Percentiles rank a stretch among this genome's conserved stretches.
These are phyloP conservation scores for Fonsecaea pedrosoi DNA, from an alignment of 2,329 filamentous ascomycete genomes.

Conservation along the genomic window DNA sequence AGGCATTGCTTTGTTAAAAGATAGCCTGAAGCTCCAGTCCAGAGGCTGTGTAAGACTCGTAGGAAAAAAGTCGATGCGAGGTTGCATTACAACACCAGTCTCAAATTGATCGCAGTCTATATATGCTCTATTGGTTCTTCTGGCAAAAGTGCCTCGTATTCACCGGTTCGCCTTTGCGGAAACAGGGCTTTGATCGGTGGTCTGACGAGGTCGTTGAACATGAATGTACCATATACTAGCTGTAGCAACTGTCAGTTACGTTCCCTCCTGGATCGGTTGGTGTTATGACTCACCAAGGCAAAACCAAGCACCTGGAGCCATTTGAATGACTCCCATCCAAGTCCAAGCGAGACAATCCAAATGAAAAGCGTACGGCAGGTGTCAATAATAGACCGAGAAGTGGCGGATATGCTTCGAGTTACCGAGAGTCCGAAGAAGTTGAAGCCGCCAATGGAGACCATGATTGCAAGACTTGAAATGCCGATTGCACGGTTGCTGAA, in stretches of 20 bases:
- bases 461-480: conserved; percentile 83
- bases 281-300: conserved; percentile 56
- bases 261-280: neutral
- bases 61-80: neutral
- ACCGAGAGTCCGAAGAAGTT: conserved; percentile 98
- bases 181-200: conserved; percentile 76
- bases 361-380: conserved; percentile 98
- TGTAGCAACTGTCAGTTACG: conserved; percentile 16
- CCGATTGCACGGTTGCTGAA: conserved; percentile 73
- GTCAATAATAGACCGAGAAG: conserved; percentile 93
- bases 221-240: conserved; percentile 93
- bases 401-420: conserved; percentile 86
- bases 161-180: conserved; percentile 51
- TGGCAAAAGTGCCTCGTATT: conserved; percentile 63
- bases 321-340: conserved; percentile 98
- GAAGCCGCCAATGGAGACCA: conserved; percentile 98
- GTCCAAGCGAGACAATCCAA: conserved; percentile 89
- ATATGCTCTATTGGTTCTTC: conserved; percentile 83
- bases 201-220: conserved; percentile 93
- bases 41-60: neutral
- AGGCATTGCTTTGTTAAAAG: neutral
- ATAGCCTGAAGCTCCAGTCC: neutral
- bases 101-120: conserved; percentile 7
- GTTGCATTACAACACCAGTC: neutral
- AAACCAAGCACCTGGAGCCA: conserved; percentile 94